Base-by-base conservation (phyloP, 2,329 filamentous ascomycete species). In the Zalaria sp. region DNA sequence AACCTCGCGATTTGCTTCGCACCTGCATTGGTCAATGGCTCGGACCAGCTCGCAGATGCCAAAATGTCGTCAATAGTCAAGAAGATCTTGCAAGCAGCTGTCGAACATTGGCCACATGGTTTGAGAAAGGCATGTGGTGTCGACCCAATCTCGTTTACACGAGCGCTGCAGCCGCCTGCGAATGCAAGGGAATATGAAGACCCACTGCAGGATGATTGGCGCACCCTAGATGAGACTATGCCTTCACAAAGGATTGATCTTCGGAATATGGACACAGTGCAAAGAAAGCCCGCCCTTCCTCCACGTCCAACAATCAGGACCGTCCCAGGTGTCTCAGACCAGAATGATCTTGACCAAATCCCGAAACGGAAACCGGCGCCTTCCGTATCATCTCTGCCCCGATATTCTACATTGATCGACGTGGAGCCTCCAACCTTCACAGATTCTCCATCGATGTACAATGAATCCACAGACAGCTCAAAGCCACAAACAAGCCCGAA, bases 1-100 rank as follows among this genome's bases (percentile, higher is more conserved):
- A 74, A 74, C 38, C 50, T 75, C 31, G 66, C 69, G 9, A 69
- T 74, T 5, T 72, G 69, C 49, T 68, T 75, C 50, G 67, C 68
- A 3, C 71, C 71, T 32, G 65, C 67, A 34, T 53, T 75, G 3
- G 51, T 74, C 8, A 65, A 66, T 46, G 70, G 71, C 0, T 65
- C 68, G 3, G 67, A 75, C 51, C 69, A 72, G 48, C 56, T 73
- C 34, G 67, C 72, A 45, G 72, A 75, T 46, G 68, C 67, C 0
- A 72, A 69, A 48, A 66, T 72, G 53, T 69, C 69, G 3, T 64
- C 61, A 2, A 65, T 72, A 10, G 58, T 73, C n/a, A 60, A 66
- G 18, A 62, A 64, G 8, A 60, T 75, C 4, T 53, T 75, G 10
- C 61, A 65, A 35, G 61, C 65, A 31, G 67, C 68, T 2, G 64